A percentile compares a stretch with the other conserved stretches of the same genome.
Evolutionary conservation across 768 basidiomycete genomes (phyloP).

Genomic region (Phylloporus scabripes): DNA sequence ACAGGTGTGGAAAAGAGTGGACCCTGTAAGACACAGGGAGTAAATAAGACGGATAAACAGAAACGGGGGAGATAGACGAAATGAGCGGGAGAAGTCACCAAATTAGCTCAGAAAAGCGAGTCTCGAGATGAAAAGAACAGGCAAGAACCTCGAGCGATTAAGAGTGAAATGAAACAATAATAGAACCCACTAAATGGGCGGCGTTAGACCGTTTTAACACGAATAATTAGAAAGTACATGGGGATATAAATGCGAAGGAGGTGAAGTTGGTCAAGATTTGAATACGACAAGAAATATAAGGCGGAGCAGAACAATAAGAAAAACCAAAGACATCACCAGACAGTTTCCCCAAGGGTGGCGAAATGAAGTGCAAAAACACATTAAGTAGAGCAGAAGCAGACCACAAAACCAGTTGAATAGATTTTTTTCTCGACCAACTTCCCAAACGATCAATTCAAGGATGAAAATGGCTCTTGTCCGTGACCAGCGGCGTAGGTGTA

Average conservation of each 20-base stretch:
- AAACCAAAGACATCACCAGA: constrained; percentile 7
- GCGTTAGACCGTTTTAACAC: constrained; percentile 9
- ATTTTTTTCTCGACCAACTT: constrained; percentile 1
- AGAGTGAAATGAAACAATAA: constrained; percentile 5
- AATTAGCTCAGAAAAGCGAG: constrained; percentile 12
- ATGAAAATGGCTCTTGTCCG: constrained; percentile 19
- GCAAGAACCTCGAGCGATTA: constrained; percentile 5
- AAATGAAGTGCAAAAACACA: not conserved
- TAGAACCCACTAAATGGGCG: constrained; percentile 2
- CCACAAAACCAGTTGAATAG: not conserved
- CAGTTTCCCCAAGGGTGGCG: not conserved
- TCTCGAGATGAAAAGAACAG: constrained; percentile 9
- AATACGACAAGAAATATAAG: constrained; percentile 10
- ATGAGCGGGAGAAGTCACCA: constrained; percentile 3
- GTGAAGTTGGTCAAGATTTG: constrained; percentile 7
- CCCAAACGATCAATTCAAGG: constrained; percentile 13
- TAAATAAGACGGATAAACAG: constrained; percentile 16
- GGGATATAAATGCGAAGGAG: constrained; percentile 8
- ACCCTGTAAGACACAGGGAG: not conserved
- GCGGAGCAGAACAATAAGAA: constrained; percentile 4
- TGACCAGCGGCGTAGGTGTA: constrained; percentile 22
- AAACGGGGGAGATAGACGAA: not conserved
- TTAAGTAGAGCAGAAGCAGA: constrained; percentile 5
- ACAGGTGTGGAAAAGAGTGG: not conserved
- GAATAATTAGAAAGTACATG: constrained; percentile 10